phyloP scores from a whole-genome alignment of 768 basidiomycete genomes.

The Lentinula sp. region DNA sequence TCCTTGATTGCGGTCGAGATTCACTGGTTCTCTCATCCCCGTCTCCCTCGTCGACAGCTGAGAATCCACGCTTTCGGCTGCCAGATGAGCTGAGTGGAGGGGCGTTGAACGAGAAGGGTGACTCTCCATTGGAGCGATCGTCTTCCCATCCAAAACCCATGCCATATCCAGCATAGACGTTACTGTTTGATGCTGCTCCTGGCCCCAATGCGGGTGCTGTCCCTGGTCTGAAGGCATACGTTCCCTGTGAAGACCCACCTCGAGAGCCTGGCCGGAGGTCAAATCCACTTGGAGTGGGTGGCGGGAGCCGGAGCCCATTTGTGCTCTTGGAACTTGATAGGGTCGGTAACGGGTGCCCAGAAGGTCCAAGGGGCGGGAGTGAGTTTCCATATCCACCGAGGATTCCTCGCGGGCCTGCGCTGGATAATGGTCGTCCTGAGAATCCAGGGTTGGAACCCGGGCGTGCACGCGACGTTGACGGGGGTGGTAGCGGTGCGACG shows the following conservation, averaged over 20 bases:
- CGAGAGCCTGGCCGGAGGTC: constrained; percentile 1
- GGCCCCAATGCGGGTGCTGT: constrained; percentile 1
- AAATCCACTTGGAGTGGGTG: neutral
- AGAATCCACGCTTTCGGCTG: constrained; percentile 1
- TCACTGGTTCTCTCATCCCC: neutral
- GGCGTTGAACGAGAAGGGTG: constrained; percentile 7
- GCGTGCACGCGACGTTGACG: neutral
- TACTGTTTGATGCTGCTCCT: neutral
- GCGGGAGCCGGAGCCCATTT: constrained; percentile 3
- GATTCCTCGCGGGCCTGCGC: constrained; percentile 4
- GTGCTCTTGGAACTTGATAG: constrained; percentile 9
- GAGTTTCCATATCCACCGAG: constrained; percentile 4
- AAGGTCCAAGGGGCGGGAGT: constrained; percentile 2
- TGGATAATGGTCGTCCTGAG: constrained; percentile 10
- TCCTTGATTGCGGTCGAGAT: constrained; percentile 3
- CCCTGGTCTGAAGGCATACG: constrained; percentile 1
- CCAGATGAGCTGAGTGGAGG: neutral
- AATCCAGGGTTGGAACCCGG: neutral
- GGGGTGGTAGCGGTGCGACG: constrained; percentile 10
- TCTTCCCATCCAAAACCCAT: neutral
- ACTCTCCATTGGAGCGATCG: neutral
- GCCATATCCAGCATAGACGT: neutral
- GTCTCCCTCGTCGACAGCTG: constrained; percentile 2
- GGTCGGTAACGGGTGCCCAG: constrained; percentile 7
- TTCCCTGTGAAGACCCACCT: constrained; percentile 1